phyloP scores from a whole-genome alignment of 495 filamentous ascomycete genomes.

The Penicillium diatomitis region DNA sequence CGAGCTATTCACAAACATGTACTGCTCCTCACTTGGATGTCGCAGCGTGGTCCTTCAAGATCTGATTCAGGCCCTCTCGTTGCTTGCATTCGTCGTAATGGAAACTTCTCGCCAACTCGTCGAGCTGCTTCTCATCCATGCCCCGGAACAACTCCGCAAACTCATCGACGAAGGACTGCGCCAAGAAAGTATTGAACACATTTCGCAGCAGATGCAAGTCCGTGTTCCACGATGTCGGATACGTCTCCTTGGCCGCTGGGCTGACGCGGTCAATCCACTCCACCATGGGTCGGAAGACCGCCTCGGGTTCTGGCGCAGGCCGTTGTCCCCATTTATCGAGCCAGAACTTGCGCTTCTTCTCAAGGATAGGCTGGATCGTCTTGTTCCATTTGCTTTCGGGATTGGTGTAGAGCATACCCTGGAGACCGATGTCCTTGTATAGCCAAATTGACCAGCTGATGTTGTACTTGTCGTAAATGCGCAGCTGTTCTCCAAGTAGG shows the following conservation, averaged over 20 bases:
- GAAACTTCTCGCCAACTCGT: slow-evolving; percentile 48
- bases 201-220: slow-evolving; percentile 45
- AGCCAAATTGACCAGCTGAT: slow-evolving; percentile 57
- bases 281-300: slow-evolving; percentile 27
- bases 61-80: slow-evolving; percentile 47
- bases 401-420: slow-evolving; percentile 50
- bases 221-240: slow-evolving; percentile 49
- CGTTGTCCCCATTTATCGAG: slow-evolving; percentile 49
- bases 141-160: slow-evolving; percentile 49
- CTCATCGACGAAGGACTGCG: slow-evolving; percentile 44
- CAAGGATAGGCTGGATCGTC: slow-evolving; percentile 41
- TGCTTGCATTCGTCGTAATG: slow-evolving; percentile 48
- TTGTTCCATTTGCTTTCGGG: slow-evolving; percentile 42
- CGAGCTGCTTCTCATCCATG: slow-evolving; percentile 44
- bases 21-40: background rate
- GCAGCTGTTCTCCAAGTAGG: slow-evolving; percentile 46
- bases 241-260: slow-evolving; percentile 35
- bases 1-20: background rate
- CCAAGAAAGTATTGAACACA: slow-evolving; percentile 45
- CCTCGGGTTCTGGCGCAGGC: slow-evolving; percentile 26
- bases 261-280: slow-evolving; percentile 33
- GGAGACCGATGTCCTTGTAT: slow-evolving; percentile 57
- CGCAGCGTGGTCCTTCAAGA: slow-evolving; percentile 35
- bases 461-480: slow-evolving; percentile 46
- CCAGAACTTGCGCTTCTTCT: slow-evolving; percentile 44